Evolutionary conservation across 2,329 filamentous ascomycete species (phyloP).

Genomic region (Lasiodiplodia sp.): DNA sequence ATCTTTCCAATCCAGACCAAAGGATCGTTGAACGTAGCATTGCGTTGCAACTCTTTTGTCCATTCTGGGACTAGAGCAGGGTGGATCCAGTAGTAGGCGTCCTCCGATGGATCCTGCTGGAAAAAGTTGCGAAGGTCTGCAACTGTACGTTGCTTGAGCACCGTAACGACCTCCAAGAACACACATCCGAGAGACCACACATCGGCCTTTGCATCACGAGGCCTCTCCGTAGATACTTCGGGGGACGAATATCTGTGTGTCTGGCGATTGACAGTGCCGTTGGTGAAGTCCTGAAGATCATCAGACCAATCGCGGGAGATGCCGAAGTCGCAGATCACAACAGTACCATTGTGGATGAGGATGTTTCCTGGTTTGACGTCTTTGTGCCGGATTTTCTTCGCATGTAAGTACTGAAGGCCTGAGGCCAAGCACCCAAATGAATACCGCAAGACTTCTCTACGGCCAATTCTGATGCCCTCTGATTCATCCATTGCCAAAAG

Average conservation of each 20-base stretch:
- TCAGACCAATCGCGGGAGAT: not conserved
- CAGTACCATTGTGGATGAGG: not conserved
- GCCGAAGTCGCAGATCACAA: not conserved
- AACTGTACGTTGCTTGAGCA: not conserved
- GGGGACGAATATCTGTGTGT: not conserved
- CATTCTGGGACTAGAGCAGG: not conserved
- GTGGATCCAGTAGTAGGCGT: not conserved
- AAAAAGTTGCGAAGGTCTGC: not conserved
- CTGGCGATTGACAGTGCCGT: not conserved
- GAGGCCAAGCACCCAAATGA: not conserved
- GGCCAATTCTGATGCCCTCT: not conserved
- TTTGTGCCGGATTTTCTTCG: not conserved
- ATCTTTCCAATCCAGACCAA: not conserved
- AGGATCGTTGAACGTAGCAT: not conserved
- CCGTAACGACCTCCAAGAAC: not conserved
- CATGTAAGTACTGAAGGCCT: not conserved
- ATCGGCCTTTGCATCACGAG: not conserved
- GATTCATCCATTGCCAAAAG: not conserved
- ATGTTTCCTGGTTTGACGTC: constrained; percentile 10
- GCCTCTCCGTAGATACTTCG: not conserved
- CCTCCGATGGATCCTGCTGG: rapidly evolving
- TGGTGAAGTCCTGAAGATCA: not conserved
- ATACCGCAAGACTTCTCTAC: not conserved
- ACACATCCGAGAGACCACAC: constrained; percentile 8
- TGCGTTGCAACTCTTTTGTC: not conserved